Evolutionary conservation across 2,329 filamentous ascomycete genomes (phyloP).

Genomic region (Aspergillus amoenus): DNA sequence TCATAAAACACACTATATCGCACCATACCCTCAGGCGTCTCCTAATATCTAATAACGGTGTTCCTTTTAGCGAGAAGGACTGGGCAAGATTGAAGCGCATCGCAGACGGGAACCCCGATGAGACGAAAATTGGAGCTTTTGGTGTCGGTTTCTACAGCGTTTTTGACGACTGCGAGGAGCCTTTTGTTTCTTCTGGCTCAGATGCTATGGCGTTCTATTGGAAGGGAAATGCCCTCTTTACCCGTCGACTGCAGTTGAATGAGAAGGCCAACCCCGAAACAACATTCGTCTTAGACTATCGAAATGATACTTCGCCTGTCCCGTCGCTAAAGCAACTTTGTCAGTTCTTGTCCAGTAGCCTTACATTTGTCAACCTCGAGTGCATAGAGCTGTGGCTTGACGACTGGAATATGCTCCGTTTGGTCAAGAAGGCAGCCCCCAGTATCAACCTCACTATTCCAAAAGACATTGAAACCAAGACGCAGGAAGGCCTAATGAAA

Average conservation of each 20-base stretch:
- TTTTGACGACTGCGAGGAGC: slow-evolving; percentile 96
- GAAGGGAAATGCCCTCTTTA: slow-evolving; percentile 98
- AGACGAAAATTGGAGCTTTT: slow-evolving; percentile 98
- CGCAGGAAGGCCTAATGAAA: slow-evolving; percentile 85
- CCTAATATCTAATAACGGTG: slow-evolving; percentile 90
- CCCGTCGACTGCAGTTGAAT: slow-evolving; percentile 75
- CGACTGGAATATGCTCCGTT: slow-evolving; percentile 73
- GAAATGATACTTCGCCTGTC: slow-evolving; percentile 81
- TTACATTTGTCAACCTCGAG: slow-evolving; percentile 91
- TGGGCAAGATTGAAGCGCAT: slow-evolving; percentile 94
- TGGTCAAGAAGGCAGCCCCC: slow-evolving; percentile 84
- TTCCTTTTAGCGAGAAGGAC: slow-evolving; percentile 83
- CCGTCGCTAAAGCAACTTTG: slow-evolving; percentile 82
- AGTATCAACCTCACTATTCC: slow-evolving; percentile 72
- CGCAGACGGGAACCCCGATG: slow-evolving; percentile 97
- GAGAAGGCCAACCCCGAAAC: slow-evolving; percentile 68
- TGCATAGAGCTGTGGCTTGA: slow-evolving; percentile 89
- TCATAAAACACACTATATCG: slow-evolving; percentile 77
- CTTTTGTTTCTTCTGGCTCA: slow-evolving; percentile 88
- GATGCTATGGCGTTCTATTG: slow-evolving; percentile 99
- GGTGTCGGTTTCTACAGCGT: slow-evolving; percentile 98
- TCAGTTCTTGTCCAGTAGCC: slow-evolving; percentile 89
- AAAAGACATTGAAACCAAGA: slow-evolving; percentile 74
- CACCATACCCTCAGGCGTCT: slow-evolving; percentile 84
- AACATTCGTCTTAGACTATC: slow-evolving; percentile 91